These are phyloP conservation scores for Russula vinacea DNA, from an alignment of 768 basidiomycete species.

Conservation along the genomic window DNA sequence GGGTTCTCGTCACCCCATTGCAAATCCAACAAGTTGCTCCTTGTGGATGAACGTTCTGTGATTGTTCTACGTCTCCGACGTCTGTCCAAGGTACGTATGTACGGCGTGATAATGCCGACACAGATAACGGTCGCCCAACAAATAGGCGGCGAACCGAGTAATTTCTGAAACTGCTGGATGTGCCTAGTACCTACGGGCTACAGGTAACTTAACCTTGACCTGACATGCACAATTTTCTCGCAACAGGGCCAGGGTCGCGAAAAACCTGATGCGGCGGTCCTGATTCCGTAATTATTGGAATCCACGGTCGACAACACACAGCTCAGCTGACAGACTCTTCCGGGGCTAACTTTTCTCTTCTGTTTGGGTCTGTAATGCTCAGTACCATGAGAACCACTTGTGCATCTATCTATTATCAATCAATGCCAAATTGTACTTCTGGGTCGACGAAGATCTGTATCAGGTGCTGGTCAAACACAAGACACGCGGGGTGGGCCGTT, in stretches of 20 bases:
- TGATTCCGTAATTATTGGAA: conserved; percentile 7
- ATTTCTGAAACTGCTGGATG: neutral
- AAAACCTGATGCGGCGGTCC: neutral
- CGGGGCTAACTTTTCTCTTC: neutral
- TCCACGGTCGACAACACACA: neutral
- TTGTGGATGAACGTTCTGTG: neutral
- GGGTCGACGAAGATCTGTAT: neutral
- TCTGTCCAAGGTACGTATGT: no score
- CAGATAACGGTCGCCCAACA: neutral
- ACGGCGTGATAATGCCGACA: neutral
- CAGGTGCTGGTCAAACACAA: neutral
- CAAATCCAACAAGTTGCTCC: neutral
- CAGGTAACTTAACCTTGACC: neutral
- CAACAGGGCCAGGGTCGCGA: neutral
- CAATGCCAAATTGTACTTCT: neutral
- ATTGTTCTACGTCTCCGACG: neutral
- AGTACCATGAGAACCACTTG: neutral
- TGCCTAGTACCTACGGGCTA: neutral
- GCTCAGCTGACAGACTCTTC: neutral
- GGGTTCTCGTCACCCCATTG: neutral
- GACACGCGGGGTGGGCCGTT: neutral
- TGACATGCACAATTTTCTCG: no score
- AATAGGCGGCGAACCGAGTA: neutral
- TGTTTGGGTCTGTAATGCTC: neutral
- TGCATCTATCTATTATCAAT: neutral